Evolutionary conservation across 169 alveolate genomes (phyloP).

Genomic region (Plasmodium chabaudi): DNA sequence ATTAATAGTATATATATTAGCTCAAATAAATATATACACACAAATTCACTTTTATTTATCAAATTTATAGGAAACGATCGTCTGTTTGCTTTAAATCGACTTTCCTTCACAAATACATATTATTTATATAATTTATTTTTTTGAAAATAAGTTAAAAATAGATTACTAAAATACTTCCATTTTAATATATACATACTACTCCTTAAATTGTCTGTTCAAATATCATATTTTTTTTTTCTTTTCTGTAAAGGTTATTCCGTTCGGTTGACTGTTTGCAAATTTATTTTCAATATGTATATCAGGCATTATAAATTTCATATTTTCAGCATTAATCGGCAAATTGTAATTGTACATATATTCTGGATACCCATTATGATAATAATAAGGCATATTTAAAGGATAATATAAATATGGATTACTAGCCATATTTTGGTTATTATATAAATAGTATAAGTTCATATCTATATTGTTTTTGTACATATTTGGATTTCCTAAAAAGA

Average conservation of each 20-base stretch:
- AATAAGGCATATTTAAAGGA: constrained; percentile 23
- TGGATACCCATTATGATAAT: constrained; percentile 22
- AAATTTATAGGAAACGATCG: too few species aligned
- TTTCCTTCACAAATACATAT: too few species aligned
- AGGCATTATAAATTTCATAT: constrained; percentile 2
- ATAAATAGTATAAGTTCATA: constrained; percentile 51
- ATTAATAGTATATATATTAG: too few species aligned
- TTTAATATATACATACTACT: too few species aligned
- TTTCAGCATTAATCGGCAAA: constrained; percentile 24
- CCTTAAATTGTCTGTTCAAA: constrained; percentile 6
- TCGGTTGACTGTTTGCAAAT: constrained; percentile 14
- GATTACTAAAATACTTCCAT: too few species aligned
- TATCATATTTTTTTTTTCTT: constrained; percentile 51
- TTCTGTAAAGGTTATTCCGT: constrained; percentile 13
- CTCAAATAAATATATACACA: too few species aligned
- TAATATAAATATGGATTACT: constrained; percentile 30
- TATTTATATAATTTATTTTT: too few species aligned
- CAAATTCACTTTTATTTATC: too few species aligned
- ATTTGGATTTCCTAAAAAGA: constrained; percentile 43
- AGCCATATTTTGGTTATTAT: constrained; percentile 28
- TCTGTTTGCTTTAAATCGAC: too few species aligned
- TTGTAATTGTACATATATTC: constrained; percentile 60
- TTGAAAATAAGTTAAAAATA: too few species aligned
- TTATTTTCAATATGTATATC: constrained; percentile 42
- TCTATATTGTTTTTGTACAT: constrained; percentile 52